Percentiles rank a stretch among this genome's conserved stretches.
phyloP scores from a whole-genome alignment of 1,139 yeast species.

The Williopsis jadinii region DNA sequence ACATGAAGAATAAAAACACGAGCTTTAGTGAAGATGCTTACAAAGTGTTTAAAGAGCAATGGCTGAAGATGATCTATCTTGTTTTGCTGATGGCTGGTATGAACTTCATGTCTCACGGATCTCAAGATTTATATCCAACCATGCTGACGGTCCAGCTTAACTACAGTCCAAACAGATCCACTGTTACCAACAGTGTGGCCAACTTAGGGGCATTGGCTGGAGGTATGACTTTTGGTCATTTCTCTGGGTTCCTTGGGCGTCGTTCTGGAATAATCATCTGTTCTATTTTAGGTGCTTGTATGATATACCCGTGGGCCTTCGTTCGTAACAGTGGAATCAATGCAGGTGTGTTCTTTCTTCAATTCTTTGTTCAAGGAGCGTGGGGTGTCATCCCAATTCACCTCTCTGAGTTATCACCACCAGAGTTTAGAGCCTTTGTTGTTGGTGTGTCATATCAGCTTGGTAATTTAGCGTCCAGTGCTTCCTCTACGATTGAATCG shows the following conservation, averaged over 20 bases:
- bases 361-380: slow-evolving; percentile 78
- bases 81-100: slow-evolving; percentile 56
- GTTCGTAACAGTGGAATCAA: slow-evolving; percentile 47
- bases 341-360: slow-evolving; percentile 75
- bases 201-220: slow-evolving; percentile 66
- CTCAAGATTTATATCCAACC: slow-evolving; percentile 70
- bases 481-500: slow-evolving; percentile 77
- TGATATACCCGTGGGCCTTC: slow-evolving; percentile 70
- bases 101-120: slow-evolving; percentile 67
- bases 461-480: slow-evolving; percentile 79
- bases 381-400: slow-evolving; percentile 86
- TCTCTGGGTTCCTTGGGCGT: slow-evolving; percentile 54
- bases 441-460: slow-evolving; percentile 75
- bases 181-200: slow-evolving; percentile 65
- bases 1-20: slow-evolving; percentile 24
- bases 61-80: slow-evolving; percentile 42
- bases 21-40: slow-evolving; percentile 21
- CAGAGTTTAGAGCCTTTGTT: slow-evolving; percentile 66
- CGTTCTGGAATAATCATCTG: slow-evolving; percentile 50
- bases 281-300: slow-evolving; percentile 61
- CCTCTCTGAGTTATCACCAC: slow-evolving; percentile 71
- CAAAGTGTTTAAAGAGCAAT: slow-evolving; percentile 31
- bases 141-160: slow-evolving; percentile 46
- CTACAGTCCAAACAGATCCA: slow-evolving; percentile 43
- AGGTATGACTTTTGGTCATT: slow-evolving; percentile 56